Evolutionary conservation across 2,329 filamentous ascomycete genomes (phyloP).

Genomic region (Ramularia endophylla): DNA sequence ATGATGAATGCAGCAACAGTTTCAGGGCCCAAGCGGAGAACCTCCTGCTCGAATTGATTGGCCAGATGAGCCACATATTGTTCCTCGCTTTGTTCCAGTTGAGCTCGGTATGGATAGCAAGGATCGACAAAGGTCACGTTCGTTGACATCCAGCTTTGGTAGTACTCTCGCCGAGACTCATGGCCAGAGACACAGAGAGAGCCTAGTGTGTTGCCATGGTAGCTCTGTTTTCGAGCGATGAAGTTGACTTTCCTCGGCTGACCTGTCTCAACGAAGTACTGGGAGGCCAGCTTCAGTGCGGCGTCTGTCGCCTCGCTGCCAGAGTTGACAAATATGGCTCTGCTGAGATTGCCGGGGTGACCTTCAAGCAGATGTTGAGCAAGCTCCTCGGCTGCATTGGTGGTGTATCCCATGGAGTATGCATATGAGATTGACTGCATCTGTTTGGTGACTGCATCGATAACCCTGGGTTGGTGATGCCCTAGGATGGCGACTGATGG

Average conservation of each 20-base stretch:
- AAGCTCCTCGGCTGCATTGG: conserved; percentile 46
- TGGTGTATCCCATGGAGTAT: conserved; percentile 51
- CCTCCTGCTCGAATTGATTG: conserved; percentile 43
- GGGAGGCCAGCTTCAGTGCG: conserved; percentile 43
- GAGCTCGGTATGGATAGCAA: conserved; percentile 32
- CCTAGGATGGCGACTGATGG: conserved; percentile 15
- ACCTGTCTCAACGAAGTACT: conserved; percentile 40
- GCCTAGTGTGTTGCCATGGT: conserved; percentile 48
- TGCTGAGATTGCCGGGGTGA: conserved; percentile 1
- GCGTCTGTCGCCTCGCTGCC: conserved; percentile 40
- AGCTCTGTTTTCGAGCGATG: conserved; percentile 40
- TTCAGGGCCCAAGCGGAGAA: conserved; percentile 40
- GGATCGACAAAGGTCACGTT: conserved; percentile 25
- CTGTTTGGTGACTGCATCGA: conserved; percentile 52
- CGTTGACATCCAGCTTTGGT: conserved; percentile 25
- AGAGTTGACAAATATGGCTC: conserved; percentile 12
- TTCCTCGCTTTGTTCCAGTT: conserved; percentile 32
- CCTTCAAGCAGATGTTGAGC: conserved; percentile 25
- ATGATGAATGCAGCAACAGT: conserved; percentile 46
- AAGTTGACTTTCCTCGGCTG: conserved; percentile 35
- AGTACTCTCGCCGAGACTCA: conserved; percentile 27
- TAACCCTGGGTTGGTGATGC: conserved; percentile 35
- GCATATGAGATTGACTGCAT: conserved; percentile 52
- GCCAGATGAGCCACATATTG: conserved; percentile 38
- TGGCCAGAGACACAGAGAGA: conserved; percentile 38